Conservation (phyloP, 1,284 basidiomycete genomes). For the Leccinum huronense region DNA sequence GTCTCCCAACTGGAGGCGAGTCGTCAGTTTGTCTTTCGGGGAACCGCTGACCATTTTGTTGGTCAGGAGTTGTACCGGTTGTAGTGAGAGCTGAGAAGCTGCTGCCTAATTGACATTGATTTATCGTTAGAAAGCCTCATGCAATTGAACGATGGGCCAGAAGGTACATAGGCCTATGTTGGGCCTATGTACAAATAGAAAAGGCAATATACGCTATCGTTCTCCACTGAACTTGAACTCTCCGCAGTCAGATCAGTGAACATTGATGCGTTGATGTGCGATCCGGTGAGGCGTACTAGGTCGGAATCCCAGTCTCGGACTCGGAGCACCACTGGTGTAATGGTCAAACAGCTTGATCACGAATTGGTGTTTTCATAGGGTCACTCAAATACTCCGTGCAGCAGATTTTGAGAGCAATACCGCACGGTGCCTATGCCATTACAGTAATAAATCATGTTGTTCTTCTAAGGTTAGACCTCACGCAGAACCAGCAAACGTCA, state of each 20-base stretch:
- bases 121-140: neutral
- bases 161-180: neutral
- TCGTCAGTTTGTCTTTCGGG: slow-evolving; percentile 3
- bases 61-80: slow-evolving; percentile 29
- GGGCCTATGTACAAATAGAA: neutral
- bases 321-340: too few relatives aligned
- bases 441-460: too few relatives aligned
- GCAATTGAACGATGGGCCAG: neutral
- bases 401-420: too few relatives aligned
- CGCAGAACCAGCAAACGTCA: too few relatives aligned
- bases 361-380: too few relatives aligned
- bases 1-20: slow-evolving; percentile 63
- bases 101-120: neutral
- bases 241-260: slow-evolving; percentile 50
- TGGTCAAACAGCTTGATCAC: too few relatives aligned
- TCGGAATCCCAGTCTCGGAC: slow-evolving; percentile 2
- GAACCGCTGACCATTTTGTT: neutral
- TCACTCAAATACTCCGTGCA: too few relatives aligned
- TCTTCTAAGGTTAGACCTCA: too few relatives aligned
- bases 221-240: slow-evolving; percentile 53
- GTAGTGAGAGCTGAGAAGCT: slow-evolving; percentile 19
- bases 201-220: slow-evolving; percentile 34
- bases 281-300: slow-evolving; percentile 46
- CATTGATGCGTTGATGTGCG: slow-evolving; percentile 47
- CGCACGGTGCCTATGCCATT: too few relatives aligned